Evolutionary conservation across 1,139 yeast genomes (phyloP), one percentile per base, ranked within the genome.

Genomic region (Zygoascus meyerae): DNA sequence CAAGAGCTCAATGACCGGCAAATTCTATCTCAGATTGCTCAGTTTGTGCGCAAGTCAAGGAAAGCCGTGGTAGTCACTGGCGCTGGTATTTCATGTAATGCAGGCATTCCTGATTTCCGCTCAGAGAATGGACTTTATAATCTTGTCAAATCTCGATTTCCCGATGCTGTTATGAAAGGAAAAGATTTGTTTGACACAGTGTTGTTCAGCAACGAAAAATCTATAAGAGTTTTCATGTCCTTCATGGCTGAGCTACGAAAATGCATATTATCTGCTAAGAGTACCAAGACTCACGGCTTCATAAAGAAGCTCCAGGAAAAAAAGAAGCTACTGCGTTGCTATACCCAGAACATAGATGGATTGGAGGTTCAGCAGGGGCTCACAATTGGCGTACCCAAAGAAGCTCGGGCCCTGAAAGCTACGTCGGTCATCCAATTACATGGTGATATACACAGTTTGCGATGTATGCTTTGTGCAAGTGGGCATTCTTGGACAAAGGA

Each of bases 101-200:
- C 97, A 0, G 97, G 97, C 0, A 90, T 90, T 47, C 97, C 97
- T 1, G 97, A 90, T 64, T 90, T 90, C 64, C 74, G 97, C 49
- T 85, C 95, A 1, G 71, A 81, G 14, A 80, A 83, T 55, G 97
- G 97, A 1, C 73, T 90, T 18, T 90, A 90, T 68, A 80, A 83
- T 53, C 64, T 81, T 67, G 89, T 83, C 15, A 84, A 83, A 58
- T 68, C 70, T 14, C 77, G 79, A 55, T 77, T 77, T 58, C 86
- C 87, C 2, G 74, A 75, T 45, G 70, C 77, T 6, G 73, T 80
- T 5, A 78, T 83, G 36, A 79, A 78, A 55, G 97, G 98, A 4
- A 87, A 86, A 60, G 98, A 92, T 54, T 74, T 90, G 59, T 90
- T 90, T 65, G 98, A 92, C 66, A 77, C 85, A 14, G 80, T 90